Conservation (phyloP, 306 rosid genomes). For the Cucumis melo region DNA sequence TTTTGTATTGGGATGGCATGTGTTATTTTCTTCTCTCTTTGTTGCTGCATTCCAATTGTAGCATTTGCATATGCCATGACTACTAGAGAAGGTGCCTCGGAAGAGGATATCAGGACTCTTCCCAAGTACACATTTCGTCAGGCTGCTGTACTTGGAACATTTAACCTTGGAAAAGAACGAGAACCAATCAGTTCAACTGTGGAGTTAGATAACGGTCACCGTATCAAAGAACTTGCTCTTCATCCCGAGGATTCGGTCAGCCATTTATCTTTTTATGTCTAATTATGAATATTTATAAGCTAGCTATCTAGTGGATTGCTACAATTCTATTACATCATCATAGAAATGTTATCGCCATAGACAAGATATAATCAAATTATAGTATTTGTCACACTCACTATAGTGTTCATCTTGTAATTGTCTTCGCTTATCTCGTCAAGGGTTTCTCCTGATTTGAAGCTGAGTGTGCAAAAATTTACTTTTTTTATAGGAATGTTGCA, state of each 20-base stretch:
- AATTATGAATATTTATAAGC: neutral
- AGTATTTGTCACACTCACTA: too few relatives aligned
- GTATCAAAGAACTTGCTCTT: slow-evolving; percentile 36
- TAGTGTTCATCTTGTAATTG: neutral
- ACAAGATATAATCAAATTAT: neutral
- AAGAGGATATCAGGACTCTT: slow-evolving; percentile 62
- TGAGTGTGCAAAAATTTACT: neutral
- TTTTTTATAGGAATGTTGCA: slow-evolving; percentile 58
- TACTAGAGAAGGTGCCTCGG: slow-evolving; percentile 70
- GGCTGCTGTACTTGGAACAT: slow-evolving; percentile 22
- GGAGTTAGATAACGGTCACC: slow-evolving; percentile 24
- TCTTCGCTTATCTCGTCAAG: neutral
- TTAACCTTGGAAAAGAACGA: slow-evolving; percentile 26
- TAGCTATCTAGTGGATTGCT: neutral
- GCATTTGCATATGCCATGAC: slow-evolving; percentile 65
- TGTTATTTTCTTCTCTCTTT: slow-evolving; percentile 56
- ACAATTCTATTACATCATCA: neutral
- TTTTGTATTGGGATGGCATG: slow-evolving; percentile 68
- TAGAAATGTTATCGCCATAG: neutral
- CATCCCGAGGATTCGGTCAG: slow-evolving; percentile 81
- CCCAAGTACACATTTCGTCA: slow-evolving; percentile 56
- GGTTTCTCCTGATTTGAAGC: neutral
- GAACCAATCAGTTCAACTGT: slow-evolving; percentile 12
- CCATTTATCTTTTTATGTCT: slow-evolving; percentile 12
- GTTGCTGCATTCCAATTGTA: slow-evolving; percentile 53